Percentiles rank a stretch among this genome's conserved stretches.
phyloP scores from a whole-genome alignment of 306 rosid genomes.

The Castanea crenata region DNA sequence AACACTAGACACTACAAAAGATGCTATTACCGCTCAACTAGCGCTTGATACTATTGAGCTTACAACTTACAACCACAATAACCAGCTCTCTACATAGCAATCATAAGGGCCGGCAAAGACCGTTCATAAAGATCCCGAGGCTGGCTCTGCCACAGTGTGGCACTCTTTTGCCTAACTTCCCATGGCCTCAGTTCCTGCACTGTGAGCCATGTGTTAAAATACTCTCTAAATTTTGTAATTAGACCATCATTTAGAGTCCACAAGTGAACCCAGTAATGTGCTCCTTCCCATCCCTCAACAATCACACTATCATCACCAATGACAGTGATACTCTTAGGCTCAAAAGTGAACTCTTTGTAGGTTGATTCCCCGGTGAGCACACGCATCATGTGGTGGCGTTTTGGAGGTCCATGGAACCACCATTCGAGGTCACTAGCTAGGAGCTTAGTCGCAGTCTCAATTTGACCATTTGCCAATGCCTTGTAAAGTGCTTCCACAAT shows the following conservation, averaged over 20 bases:
- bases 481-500: slow-evolving; percentile 57
- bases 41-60: not conserved
- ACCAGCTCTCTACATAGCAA: slow-evolving; percentile 54
- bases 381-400: slow-evolving; percentile 89
- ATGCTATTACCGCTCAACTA: no score
- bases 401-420: slow-evolving; percentile 98
- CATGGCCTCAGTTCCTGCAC: slow-evolving; percentile 72
- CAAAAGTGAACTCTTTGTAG: slow-evolving; percentile 54
- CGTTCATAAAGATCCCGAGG: slow-evolving; percentile 70
- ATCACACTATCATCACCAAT: slow-evolving; percentile 53
- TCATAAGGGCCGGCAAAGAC: slow-evolving; percentile 67
- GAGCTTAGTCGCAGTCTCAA: slow-evolving; percentile 39
- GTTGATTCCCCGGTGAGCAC: slow-evolving; percentile 69
- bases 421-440: slow-evolving; percentile 76
- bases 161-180: slow-evolving; percentile 33
- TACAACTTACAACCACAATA: not conserved
- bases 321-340: slow-evolving; percentile 62
- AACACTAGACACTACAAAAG: no score
- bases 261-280: slow-evolving; percentile 83
- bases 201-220: slow-evolving; percentile 89
- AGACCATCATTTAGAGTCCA: slow-evolving; percentile 73
- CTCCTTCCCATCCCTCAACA: slow-evolving; percentile 90
- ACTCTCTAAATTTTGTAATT: slow-evolving; percentile 76
- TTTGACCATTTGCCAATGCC: slow-evolving; percentile 47
- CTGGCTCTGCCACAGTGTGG: slow-evolving; percentile 83